Evolutionary conservation across 352 stramenopile species (phyloP), one percentile per base, ranked within the genome.

Genomic region (Phytophthora podocarpi): DNA sequence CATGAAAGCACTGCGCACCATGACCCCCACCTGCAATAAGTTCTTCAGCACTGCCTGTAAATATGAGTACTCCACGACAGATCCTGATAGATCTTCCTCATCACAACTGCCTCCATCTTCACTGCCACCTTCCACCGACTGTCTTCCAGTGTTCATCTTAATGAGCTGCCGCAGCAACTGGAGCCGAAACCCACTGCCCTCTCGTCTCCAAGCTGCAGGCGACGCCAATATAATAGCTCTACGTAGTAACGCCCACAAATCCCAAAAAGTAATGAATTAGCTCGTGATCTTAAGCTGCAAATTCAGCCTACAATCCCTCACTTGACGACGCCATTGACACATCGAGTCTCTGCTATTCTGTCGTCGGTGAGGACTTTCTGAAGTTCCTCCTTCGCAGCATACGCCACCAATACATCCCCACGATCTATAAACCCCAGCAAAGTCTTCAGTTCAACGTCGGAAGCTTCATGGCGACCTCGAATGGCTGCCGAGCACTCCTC

Each of bases 141-240:
- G 26, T 26, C 39, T 21, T 18, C 5, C 41, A 53, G 21, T 16
- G 16, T 59, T 30, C 20, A 32, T 39, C 34, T 59, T 67, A 45
- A 85, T 41, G 24, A 90, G 59, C 16, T 75, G 40, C 23, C 78
- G 81, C 4, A 90, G 35, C 5, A 88, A 46, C 40, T 86, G 75
- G 26, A 89, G 77, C 6, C 77, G 70, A 45, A 78, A 83, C 15
- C 72, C 70, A 50, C 64, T 72, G 10, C 46, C 27, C 20, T 67
- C 46, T 52, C 46, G 12, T 45, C 18, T 51, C 60, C 45, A 63
- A 13, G 2, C 15, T 16, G 12, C 23, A 46, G 56, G 3, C 3
- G 15, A 21, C 7, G 10, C 4, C n/a, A n/a, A 39, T 12, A 64
- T 16, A 10, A 71, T 15, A 45, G 10, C 46, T 21, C 61, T 68